phyloP scores from a whole-genome alignment of 1,284 basidiomycete genomes.

The Erythrobasidium hasegawianum region DNA sequence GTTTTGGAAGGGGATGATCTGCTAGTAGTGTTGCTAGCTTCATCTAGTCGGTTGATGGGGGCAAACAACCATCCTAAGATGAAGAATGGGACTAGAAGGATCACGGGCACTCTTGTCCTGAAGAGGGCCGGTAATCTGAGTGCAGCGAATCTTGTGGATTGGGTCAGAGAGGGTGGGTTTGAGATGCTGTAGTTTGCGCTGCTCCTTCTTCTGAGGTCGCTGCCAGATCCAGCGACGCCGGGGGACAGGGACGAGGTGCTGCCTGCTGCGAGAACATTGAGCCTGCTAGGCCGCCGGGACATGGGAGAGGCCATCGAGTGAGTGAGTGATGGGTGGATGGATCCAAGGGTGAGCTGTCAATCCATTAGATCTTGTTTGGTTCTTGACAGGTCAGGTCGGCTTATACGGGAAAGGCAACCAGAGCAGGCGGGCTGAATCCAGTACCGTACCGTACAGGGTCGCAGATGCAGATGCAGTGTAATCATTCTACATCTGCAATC shows the following conservation, averaged over 20 bases:
- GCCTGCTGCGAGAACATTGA: background rate
- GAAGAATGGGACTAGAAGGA: constrained; percentile 23
- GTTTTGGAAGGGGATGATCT: no score
- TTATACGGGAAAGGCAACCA: no score
- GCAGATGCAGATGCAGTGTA: no score
- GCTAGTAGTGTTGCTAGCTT: background rate
- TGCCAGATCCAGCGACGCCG: background rate
- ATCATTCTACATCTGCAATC: no score
- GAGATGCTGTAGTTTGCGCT: background rate
- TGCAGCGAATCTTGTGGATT: background rate
- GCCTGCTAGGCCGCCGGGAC: background rate
- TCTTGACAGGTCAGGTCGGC: no score
- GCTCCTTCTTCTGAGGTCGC: background rate
- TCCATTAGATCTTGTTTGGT: background rate
- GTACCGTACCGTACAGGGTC: no score
- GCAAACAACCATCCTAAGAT: constrained; percentile 20
- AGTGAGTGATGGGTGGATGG: background rate
- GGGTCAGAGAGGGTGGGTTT: background rate
- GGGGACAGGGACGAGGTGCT: background rate
- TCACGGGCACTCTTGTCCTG: constrained; percentile 13
- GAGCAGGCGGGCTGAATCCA: no score
- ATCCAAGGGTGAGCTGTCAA: background rate
- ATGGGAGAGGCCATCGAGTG: background rate
- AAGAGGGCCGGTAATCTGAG: constrained; percentile 11
- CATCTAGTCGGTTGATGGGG: background rate